A percentile compares a stretch with the other conserved stretches of the same genome.
phyloP scores from a whole-genome alignment of 148 eudicot genomes.

The Cornus florida region DNA sequence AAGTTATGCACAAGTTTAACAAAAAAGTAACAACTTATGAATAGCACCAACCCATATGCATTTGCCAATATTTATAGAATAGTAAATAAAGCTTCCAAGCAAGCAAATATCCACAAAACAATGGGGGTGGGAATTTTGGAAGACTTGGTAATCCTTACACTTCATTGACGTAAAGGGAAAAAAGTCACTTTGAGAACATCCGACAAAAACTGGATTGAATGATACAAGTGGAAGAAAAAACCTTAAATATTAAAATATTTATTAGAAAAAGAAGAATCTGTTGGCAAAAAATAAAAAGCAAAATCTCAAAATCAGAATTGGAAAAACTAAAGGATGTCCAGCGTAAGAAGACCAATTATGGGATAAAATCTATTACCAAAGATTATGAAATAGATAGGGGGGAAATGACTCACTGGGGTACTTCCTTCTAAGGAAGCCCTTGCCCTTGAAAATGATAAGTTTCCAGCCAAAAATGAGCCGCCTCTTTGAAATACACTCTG shows the following conservation, averaged over 20 bases:
- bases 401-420: conserved; percentile 60
- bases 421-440: conserved; percentile 97
- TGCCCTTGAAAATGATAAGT: conserved; percentile 96
- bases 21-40: no score
- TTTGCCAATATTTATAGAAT: no score
- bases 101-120: no score
- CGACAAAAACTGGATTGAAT: background rate
- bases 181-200: background rate
- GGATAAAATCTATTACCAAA: background rate
- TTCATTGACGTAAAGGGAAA: no score
- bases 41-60: no score
- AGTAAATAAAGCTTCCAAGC: no score
- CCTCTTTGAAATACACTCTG: conserved; percentile 80
- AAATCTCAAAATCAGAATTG: background rate
- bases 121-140: no score
- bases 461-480: conserved; percentile 95
- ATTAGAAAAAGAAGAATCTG: background rate
- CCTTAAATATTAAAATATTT: background rate
- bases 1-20: no score
- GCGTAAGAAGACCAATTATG: background rate
- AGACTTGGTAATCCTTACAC: no score
- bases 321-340: background rate
- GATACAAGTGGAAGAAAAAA: background rate
- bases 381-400: background rate
- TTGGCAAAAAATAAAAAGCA: background rate